Evolutionary conservation across 805 yeast genomes (phyloP).

Genomic region (Cyberlindnera misumaiensis): DNA sequence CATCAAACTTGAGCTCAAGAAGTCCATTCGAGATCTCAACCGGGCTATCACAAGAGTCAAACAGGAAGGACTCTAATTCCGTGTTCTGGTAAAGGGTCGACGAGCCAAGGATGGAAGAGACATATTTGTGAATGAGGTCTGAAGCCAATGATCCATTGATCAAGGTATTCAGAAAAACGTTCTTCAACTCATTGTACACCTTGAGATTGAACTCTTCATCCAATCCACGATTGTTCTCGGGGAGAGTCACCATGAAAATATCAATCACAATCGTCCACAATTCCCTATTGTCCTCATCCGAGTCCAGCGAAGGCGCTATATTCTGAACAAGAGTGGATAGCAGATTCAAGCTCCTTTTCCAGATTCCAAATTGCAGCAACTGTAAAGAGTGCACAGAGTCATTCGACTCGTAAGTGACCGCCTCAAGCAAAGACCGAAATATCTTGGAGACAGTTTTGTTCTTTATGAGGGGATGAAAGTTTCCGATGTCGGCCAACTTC

Average conservation of each 20-base stretch:
- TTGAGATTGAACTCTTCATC: constrained; percentile 40
- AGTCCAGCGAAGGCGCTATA: constrained; percentile 17
- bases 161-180: constrained; percentile 35
- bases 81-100: constrained; percentile 56
- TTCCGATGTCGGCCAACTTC: constrained; percentile 27
- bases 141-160: constrained; percentile 23
- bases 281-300: constrained; percentile 6
- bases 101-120: constrained; percentile 46
- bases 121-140: constrained; percentile 33
- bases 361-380: constrained; percentile 30
- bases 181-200: constrained; percentile 37
- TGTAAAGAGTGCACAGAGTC: constrained; percentile 20
- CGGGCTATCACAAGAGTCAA: constrained; percentile 24
- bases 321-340: constrained; percentile 30
- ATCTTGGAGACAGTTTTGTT: constrained; percentile 42
- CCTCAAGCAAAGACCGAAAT: constrained; percentile 44
- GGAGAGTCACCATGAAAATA: constrained; percentile 35
- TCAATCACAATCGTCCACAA: constrained; percentile 38
- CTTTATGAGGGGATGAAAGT: constrained; percentile 31
- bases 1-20: constrained; percentile 36
- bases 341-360: constrained; percentile 45
- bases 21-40: constrained; percentile 33
- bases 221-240: constrained; percentile 20
- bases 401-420: constrained; percentile 37
- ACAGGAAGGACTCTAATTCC: constrained; percentile 40